Evolutionary conservation across 495 filamentous ascomycete genomes (phyloP).

Genomic region (Trichoderma asperelloides): DNA sequence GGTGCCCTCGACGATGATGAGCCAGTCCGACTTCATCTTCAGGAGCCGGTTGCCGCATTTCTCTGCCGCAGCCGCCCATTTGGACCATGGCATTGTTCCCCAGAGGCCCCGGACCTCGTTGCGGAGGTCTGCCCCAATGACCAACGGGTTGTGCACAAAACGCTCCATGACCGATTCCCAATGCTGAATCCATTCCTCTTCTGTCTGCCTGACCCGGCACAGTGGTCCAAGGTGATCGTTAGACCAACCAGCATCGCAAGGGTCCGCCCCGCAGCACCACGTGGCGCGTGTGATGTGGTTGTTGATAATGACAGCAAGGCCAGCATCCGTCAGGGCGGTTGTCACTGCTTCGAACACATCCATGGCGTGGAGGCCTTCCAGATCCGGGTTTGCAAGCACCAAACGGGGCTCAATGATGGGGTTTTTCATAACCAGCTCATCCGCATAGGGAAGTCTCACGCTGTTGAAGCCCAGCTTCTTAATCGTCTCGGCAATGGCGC

Average conservation of each 20-base stretch:
- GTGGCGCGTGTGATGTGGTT: slow-evolving; percentile 53
- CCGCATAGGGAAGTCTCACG: slow-evolving; percentile 51
- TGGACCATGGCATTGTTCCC: slow-evolving; percentile 52
- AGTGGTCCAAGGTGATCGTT: slow-evolving; percentile 46
- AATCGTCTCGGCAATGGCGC: slow-evolving; percentile 43
- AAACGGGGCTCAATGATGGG: slow-evolving; percentile 38
- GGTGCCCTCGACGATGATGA: slow-evolving; percentile 53
- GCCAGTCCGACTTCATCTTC: slow-evolving; percentile 47
- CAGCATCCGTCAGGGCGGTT: slow-evolving; percentile 44
- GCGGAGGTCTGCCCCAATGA: slow-evolving; percentile 50
- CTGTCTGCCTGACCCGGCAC: slow-evolving; percentile 46
- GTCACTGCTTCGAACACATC: slow-evolving; percentile 47
- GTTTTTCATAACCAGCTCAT: slow-evolving; percentile 50
- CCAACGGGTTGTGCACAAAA: slow-evolving; percentile 40
- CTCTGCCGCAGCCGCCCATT: slow-evolving; percentile 51
- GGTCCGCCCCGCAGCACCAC: slow-evolving; percentile 54
- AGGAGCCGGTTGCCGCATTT: slow-evolving; percentile 44
- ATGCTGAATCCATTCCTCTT: slow-evolving; percentile 49
- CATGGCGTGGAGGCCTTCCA: slow-evolving; percentile 40
- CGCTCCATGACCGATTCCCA: slow-evolving; percentile 50
- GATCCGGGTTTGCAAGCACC: slow-evolving; percentile 44
- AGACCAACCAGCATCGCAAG: slow-evolving; percentile 49
- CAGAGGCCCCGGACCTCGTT: slow-evolving; percentile 55
- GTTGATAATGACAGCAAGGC: slow-evolving; percentile 51
- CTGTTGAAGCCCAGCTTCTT: slow-evolving; percentile 51